Evolutionary conservation across 768 basidiomycete species (phyloP).

Genomic region (Macrolepiota fuliginosa): DNA sequence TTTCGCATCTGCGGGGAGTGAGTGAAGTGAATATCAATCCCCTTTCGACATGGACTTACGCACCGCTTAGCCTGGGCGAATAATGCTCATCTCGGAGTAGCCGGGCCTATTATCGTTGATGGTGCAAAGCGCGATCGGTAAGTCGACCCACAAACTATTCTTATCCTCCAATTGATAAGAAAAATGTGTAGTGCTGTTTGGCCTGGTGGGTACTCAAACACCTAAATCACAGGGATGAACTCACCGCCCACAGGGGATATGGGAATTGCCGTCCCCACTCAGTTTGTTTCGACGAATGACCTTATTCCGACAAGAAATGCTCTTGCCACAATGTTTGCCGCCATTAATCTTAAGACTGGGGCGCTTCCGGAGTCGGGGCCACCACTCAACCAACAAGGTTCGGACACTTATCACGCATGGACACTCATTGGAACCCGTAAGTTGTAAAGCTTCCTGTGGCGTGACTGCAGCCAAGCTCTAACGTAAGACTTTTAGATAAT

Average conservation of each 20-base stretch:
- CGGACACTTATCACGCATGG: slow-evolving; percentile 60
- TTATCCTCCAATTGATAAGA: not conserved
- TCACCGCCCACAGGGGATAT: slow-evolving; percentile 42
- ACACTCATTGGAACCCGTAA: slow-evolving; percentile 55
- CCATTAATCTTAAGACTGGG: slow-evolving; percentile 49
- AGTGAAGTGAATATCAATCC: slow-evolving; percentile 5
- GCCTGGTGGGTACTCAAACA: slow-evolving; percentile 36
- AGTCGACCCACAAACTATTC: slow-evolving; percentile 1
- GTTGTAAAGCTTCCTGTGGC: slow-evolving; percentile 11
- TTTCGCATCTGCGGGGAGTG: slow-evolving; percentile 42
- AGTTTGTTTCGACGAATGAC: slow-evolving; percentile 62
- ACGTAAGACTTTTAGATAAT: slow-evolving; percentile 35
- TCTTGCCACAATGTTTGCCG: slow-evolving; percentile 55
- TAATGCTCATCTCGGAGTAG: slow-evolving; percentile 51
- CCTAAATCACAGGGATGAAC: not conserved
- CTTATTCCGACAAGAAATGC: slow-evolving; percentile 55
- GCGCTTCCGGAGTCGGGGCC: slow-evolving; percentile 55
- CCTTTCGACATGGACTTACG: not conserved
- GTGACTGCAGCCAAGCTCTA: not conserved
- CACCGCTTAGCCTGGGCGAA: slow-evolving; percentile 45
- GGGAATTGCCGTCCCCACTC: slow-evolving; percentile 60
- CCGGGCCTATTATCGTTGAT: slow-evolving; percentile 61
- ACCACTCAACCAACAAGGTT: slow-evolving; percentile 42
- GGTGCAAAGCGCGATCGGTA: slow-evolving; percentile 58
- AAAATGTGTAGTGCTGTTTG: slow-evolving; percentile 44